Percentiles rank a stretch among this genome's conserved stretches.
These are phyloP conservation scores for Byssothecium circinans DNA, from an alignment of 2,329 filamentous ascomycete species.

Conservation along the genomic window DNA sequence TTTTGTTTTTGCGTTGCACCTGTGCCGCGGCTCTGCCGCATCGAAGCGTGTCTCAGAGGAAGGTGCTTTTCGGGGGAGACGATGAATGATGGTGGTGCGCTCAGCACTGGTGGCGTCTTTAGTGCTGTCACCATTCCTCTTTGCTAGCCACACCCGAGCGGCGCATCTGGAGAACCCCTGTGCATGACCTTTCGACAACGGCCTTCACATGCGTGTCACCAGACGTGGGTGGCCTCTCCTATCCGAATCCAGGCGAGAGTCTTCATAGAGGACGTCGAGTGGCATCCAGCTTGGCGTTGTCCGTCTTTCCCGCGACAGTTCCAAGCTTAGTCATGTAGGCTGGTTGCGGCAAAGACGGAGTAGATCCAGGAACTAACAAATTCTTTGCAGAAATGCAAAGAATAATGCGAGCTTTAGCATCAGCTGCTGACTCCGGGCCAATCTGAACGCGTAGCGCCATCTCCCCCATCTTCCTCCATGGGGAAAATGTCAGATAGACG, in stretches of 20 bases:
- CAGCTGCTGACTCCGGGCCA: neutral
- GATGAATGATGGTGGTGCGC: conserved; percentile 22
- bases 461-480: neutral
- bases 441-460: neutral
- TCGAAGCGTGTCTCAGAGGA: conserved; percentile 3
- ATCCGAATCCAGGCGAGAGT: no score
- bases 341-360: no score
- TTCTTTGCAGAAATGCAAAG: no score
- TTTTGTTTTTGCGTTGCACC: conserved; percentile 16
- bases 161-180: conserved; percentile 34
- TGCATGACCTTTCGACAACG: conserved; percentile 9
- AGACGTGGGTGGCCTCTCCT: neutral
- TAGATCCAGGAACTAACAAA: no score
- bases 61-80: conserved; percentile 11
- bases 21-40: conserved; percentile 8
- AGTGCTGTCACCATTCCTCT: conserved; percentile 23
- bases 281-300: neutral
- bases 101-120: conserved; percentile 32
- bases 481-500: neutral
- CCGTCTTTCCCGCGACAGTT: neutral
- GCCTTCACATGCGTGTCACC: conserved; percentile 28
- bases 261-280: no score
- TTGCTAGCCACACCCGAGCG: conserved; percentile 34
- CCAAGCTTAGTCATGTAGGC: no score
- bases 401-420: neutral